phyloP scores from a whole-genome alignment of 805 yeast genomes.

The Ogataea ramenticola region DNA sequence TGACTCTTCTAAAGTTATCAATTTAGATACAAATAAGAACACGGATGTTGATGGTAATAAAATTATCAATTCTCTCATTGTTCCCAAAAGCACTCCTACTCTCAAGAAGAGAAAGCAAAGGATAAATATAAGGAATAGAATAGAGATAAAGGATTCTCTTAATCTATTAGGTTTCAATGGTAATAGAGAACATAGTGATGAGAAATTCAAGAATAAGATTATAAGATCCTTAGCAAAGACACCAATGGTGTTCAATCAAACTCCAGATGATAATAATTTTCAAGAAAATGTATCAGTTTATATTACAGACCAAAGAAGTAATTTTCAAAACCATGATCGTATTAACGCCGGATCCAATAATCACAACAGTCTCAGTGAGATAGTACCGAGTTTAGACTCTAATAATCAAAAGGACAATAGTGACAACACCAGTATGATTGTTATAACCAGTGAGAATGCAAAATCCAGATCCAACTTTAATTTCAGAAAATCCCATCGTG shows the following conservation, averaged over 20 bases:
- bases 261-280: neutral
- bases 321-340: too few species aligned
- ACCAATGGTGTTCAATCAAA: neutral
- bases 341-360: too few species aligned
- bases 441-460: neutral
- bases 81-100: too few species aligned
- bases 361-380: too few species aligned
- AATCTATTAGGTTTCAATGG: neutral
- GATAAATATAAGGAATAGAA: neutral
- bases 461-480: neutral
- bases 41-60: too few species aligned
- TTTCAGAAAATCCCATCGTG: neutral
- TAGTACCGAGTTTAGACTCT: too few species aligned
- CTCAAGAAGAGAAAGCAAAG: neutral
- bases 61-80: too few species aligned
- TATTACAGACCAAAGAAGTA: neutral
- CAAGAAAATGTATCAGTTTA: neutral
- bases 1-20: too few species aligned
- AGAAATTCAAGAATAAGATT: neutral
- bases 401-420: neutral
- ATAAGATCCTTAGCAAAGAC: neutral
- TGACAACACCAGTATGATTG: neutral
- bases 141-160: neutral
- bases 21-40: too few species aligned
- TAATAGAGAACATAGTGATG: neutral